phyloP scores from a whole-genome alignment of 192 early-diverging fungal species.

The Chytriomyces hyalinus region DNA sequence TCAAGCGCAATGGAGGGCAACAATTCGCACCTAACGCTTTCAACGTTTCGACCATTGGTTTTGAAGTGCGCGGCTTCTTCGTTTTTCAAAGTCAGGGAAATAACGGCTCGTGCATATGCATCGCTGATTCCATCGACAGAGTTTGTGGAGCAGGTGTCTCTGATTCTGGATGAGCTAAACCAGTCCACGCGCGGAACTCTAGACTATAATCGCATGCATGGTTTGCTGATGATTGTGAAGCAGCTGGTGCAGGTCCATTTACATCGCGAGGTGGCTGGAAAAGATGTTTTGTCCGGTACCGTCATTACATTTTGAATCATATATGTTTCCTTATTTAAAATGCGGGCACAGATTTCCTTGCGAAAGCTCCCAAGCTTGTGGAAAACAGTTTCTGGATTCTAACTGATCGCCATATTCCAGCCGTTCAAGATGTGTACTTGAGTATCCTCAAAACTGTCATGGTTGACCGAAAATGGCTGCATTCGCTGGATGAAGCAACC shows the following conservation, averaged over 20 bases:
- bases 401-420: not conserved
- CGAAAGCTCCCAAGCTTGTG: constrained; percentile 1
- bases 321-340: not conserved
- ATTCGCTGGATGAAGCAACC: too few species aligned
- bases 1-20: constrained; percentile 39
- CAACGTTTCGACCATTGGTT: constrained; percentile 42
- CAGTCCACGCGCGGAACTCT: constrained; percentile 42
- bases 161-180: constrained; percentile 53
- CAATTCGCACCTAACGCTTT: constrained; percentile 24
- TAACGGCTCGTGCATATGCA: constrained; percentile 81
- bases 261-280: constrained; percentile 44
- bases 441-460: not conserved
- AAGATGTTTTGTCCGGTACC: constrained; percentile 48
- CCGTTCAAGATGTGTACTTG: constrained; percentile 28
- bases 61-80: constrained; percentile 38
- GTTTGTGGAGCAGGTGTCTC: constrained; percentile 56
- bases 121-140: constrained; percentile 73
- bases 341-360: constrained; percentile 9
- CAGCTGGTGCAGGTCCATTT: constrained; percentile 73
- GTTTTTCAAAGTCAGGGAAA: constrained; percentile 77
- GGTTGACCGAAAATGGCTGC: not conserved
- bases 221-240: constrained; percentile 73
- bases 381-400: constrained; percentile 20
- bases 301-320: not conserved
- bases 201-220: constrained; percentile 73